Conservation (phyloP, 1,284 basidiomycete species). For the Phlebopus sp. region DNA sequence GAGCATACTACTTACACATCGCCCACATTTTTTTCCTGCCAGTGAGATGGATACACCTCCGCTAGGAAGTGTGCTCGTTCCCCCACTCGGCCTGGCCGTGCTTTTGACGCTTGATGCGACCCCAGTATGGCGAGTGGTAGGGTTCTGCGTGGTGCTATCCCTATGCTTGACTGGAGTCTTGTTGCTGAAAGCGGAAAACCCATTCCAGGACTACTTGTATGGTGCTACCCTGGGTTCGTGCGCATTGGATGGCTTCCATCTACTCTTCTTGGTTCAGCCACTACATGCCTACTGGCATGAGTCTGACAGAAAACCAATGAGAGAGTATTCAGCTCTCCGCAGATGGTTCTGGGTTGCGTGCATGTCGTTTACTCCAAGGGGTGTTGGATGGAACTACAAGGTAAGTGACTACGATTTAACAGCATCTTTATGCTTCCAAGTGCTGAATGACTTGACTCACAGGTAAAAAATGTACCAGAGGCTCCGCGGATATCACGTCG, state of each 20-base stretch:
- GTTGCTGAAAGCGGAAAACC: neutral
- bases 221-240: neutral
- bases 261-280: slow-evolving; percentile 1
- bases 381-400: slow-evolving; percentile 3
- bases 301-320: neutral
- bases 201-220: slow-evolving; percentile 1
- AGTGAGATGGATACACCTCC: too few relatives aligned
- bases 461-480: slow-evolving; percentile 1
- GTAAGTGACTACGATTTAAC: neutral
- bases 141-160: neutral
- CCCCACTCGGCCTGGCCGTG: neutral
- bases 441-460: neutral
- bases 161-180: neutral
- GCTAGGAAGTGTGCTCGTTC: neutral
- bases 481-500: neutral
- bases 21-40: too few relatives aligned
- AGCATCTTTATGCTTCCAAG: neutral
- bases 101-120: neutral
- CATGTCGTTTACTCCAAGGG: slow-evolving; percentile 2
- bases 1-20: too few relatives aligned
- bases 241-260: slow-evolving; percentile 2
- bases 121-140: neutral
- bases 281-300: slow-evolving; percentile 2
- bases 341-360: slow-evolving; percentile 1
- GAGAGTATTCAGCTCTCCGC: neutral